phyloP scores from a whole-genome alignment of 495 filamentous ascomycete species.

The Hyaloscypha bicolor region DNA sequence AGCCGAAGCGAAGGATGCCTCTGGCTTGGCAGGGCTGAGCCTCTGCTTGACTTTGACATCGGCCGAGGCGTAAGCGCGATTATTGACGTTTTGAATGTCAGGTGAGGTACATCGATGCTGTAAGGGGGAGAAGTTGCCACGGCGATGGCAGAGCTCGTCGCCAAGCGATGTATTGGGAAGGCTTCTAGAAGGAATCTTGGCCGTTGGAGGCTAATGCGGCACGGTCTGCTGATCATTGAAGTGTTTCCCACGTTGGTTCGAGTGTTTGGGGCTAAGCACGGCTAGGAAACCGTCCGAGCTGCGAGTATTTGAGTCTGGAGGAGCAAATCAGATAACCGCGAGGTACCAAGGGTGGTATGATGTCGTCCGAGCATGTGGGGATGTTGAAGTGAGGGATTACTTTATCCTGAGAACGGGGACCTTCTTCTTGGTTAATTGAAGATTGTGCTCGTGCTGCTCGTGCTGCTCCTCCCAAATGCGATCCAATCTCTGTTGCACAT shows the following conservation, averaged over 20 bases:
- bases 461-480: neutral
- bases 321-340: slow-evolving; percentile 13
- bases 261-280: slow-evolving; percentile 13
- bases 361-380: neutral
- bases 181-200: slow-evolving; percentile 1
- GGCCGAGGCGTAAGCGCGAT: neutral
- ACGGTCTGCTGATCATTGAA: slow-evolving; percentile 6
- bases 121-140: slow-evolving; percentile 6
- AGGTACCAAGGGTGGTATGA: slow-evolving; percentile 2
- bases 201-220: slow-evolving; percentile 6
- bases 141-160: neutral
- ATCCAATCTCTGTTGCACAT: neutral
- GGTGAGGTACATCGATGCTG: slow-evolving; percentile 1
- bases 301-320: slow-evolving; percentile 13
- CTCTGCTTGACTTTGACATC: neutral
- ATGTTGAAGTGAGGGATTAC: slow-evolving; percentile 13
- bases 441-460: neutral
- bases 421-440: neutral
- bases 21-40: neutral
- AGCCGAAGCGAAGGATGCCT: neutral
- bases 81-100: neutral
- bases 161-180: neutral
- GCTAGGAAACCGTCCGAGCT: slow-evolving; percentile 10
- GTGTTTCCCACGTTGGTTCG: neutral
- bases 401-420: neutral